Base-by-base conservation (phyloP, 768 basidiomycete species). In the Mycena filopes region DNA sequence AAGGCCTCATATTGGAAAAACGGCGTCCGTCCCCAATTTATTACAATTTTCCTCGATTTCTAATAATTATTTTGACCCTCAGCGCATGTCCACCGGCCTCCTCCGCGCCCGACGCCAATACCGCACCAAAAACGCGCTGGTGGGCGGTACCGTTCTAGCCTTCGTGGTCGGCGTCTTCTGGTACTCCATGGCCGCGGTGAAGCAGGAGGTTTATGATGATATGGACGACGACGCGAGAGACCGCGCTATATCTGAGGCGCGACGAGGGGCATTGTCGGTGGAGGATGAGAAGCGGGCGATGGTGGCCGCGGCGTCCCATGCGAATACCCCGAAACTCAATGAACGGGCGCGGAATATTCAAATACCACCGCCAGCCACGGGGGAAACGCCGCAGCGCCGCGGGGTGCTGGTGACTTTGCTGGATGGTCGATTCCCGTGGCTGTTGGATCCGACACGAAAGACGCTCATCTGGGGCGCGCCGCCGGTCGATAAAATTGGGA, bases 141-240 rank as follows among this genome's bases (percentile, higher is more conserved):
- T 92, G 0, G 97, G 96, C 10, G 67, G 89, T 47, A 72, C 82
- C 3, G 84, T 98, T 46, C 84, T 87, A 28, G 84, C 85, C 0
- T 96, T 98, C 74, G 90, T 87, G 29, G 85, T 87, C 16, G 91
- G 90, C 28, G 89, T 98, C 11, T 99, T 94, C 87, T 83, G 89
- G 5, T 99, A 98, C 79, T 96, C 95, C 20, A 97, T 99, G 73
- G 87, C 88, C 31, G 96, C 95, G 29, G 96, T 98, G 59, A 95
- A 92, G 73, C 96, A 98, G 73, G 96, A 98, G 74, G 89, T 92
- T 42, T 98, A 97, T 74, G 89, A 91, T 69, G 94, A 95, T 74
- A 83, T 94, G 43, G 93, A 94, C 71, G 91, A 92, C 66, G 91
- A 93, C 73, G 93, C 89, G 29, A 80, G 79, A 65, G 85, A 85